Evolutionary conservation across 2,329 filamentous ascomycete genomes (phyloP), one percentile per base, ranked within the genome.

Genomic region (Trichoderma sp.): DNA sequence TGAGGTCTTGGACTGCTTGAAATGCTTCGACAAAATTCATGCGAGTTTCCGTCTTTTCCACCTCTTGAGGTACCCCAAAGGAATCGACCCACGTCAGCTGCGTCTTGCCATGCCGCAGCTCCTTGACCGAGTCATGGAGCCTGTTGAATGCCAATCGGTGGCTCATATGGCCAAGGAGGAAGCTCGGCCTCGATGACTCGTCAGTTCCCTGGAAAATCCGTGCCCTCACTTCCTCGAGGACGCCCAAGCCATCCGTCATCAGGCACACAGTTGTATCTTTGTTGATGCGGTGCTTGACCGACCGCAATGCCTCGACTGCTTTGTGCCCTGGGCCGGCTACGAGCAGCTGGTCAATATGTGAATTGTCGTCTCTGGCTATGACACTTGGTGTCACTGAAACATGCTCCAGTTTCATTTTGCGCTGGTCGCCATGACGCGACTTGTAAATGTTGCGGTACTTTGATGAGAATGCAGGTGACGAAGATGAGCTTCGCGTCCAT

Each of bases 221-320:
- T 39, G 85, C 79, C 74, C 93, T 93, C 51, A 97, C 84, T 59
- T 89, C 86, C 59, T 98, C 94, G n/a, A 93, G 83, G 1, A 93
- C 82, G 0, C 96, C 95, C 79, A 98, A 87, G 1, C 94, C 93
- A 71, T 95, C 92, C 68, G 93, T 91, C 68, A 96, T 78, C 67
- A 97, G 86, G 69, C 91, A 88, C 8, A 97, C 85, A 0, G 92
- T 91, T 1, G 91, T 93, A 32, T 88, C 81, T 3, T 85, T 82
- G 54, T 86, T 84, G n/a, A 96, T 80, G 11, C 92, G 87, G 74
- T 92, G 85, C 66, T 84, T 86, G 66, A 96, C 82, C 0, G 83
- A 80, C 4, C 82, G 75, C 28, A 96, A 76, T 1, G 89, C 88
- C 43, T 83, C 77, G 13, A 85, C 81, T 1, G 79, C 78, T 26